Conservation (phyloP, 305 asterid genomes). For the Fraxinus albicans region DNA sequence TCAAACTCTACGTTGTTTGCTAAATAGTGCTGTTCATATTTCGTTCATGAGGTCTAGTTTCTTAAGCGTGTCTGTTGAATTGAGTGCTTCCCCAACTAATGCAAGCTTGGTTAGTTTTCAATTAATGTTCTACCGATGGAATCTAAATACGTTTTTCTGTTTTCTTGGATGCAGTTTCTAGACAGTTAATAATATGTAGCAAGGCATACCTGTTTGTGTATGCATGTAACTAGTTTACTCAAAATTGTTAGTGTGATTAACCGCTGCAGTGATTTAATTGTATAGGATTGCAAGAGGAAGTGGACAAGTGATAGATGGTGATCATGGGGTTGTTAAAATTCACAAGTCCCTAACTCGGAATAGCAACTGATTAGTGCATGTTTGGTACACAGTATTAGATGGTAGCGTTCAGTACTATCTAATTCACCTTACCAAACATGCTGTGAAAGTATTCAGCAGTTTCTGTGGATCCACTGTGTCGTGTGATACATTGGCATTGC, state of each 20-base stretch:
- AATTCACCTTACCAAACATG: background rate
- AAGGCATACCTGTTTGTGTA: background rate
- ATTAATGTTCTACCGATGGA: too few species aligned
- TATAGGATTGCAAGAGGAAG: slow-evolving; percentile 41
- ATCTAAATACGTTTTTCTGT: too few species aligned
- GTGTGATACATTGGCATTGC: background rate
- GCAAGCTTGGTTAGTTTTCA: too few species aligned
- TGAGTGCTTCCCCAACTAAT: background rate
- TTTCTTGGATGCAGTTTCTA: background rate
- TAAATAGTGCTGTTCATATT: too few species aligned
- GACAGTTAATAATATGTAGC: background rate
- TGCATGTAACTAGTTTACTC: too few species aligned
- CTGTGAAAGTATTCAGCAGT: background rate
- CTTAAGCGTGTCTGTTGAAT: background rate
- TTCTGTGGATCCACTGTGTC: background rate
- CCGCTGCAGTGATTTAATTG: background rate
- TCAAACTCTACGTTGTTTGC: too few species aligned
- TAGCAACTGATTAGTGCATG: background rate
- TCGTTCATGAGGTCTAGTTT: background rate
- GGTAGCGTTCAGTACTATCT: background rate
- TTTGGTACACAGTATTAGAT: background rate
- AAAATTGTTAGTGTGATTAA: background rate
- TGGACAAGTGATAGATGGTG: slow-evolving; percentile 43
- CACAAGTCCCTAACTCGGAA: slow-evolving; percentile 26
- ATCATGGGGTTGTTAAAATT: slow-evolving; percentile 33